A percentile compares a stretch with the other conserved stretches of the same genome.
These are phyloP conservation scores for Plenodomus biglobosus DNA, from an alignment of 2,329 filamentous ascomycete genomes.

Conservation along the genomic window DNA sequence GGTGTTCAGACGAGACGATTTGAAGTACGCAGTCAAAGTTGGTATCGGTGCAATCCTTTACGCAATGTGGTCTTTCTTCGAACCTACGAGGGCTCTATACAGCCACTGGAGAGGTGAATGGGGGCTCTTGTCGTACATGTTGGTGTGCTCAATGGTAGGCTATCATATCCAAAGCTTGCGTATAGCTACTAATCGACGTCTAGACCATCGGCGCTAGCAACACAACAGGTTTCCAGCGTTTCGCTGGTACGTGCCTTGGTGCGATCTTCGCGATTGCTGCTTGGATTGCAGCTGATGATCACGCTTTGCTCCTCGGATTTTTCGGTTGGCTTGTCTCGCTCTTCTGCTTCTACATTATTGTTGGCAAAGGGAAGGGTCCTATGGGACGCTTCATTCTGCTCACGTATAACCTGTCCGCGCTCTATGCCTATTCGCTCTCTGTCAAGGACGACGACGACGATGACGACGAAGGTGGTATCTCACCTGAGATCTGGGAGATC, in stretches of 20 bases:
- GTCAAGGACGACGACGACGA: constrained; percentile 78
- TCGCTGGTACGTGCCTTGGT: constrained; percentile 82
- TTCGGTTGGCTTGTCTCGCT: constrained; percentile 80
- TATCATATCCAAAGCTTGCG: background rate
- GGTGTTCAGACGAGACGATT: constrained; percentile 64
- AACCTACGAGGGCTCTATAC: constrained; percentile 75
- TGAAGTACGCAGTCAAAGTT: constrained; percentile 86
- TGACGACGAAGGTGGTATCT: constrained; percentile 77
- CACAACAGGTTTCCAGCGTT: constrained; percentile 83
- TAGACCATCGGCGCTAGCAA: constrained; percentile 91
- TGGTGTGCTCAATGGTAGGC: constrained; percentile 82
- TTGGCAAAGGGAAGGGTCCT: constrained; percentile 80
- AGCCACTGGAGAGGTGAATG: constrained; percentile 92
- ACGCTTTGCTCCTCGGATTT: constrained; percentile 73
- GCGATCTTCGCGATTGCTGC: constrained; percentile 72
- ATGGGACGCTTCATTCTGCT: constrained; percentile 92
- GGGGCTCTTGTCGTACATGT: constrained; percentile 95
- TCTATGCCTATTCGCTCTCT: constrained; percentile 90
- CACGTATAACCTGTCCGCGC: constrained; percentile 91
- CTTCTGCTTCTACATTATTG: constrained; percentile 85
- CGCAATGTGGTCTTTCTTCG: constrained; percentile 84
- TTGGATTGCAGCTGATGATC: constrained; percentile 76
- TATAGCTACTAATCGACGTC: background rate
- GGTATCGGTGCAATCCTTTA: constrained; percentile 86
- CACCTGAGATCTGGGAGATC: constrained; percentile 85